These are phyloP conservation scores for Kalmusia sp. DNA, from an alignment of 2,329 filamentous ascomycete species.

Conservation along the genomic window DNA sequence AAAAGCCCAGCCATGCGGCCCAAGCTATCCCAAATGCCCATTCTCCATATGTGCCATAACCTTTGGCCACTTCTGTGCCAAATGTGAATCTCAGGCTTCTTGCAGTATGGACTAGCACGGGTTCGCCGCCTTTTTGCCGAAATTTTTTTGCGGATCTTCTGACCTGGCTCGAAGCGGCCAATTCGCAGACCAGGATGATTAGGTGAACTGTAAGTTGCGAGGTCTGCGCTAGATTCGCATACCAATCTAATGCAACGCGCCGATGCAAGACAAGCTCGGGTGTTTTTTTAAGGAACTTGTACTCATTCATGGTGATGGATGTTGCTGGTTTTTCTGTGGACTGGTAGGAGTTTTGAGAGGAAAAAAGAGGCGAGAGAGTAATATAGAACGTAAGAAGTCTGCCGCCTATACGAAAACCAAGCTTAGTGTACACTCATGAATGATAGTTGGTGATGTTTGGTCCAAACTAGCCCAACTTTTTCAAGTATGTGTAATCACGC, in stretches of 20 bases:
- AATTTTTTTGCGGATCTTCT: not conserved
- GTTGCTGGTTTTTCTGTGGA: not conserved
- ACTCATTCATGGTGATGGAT: constrained; percentile 3
- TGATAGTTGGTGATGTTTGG: not conserved
- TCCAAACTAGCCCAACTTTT: not conserved
- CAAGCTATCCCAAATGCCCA: not conserved
- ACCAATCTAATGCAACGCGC: constrained; percentile 4
- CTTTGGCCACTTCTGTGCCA: not conserved
- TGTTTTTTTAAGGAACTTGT: constrained; percentile 6
- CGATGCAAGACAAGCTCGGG: constrained; percentile 7
- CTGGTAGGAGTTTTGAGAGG: not conserved
- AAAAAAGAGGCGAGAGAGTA: not conserved
- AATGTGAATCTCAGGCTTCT: not conserved
- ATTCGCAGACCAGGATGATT: not conserved
- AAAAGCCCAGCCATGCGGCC: constrained; percentile 4
- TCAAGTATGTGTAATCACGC: not conserved
- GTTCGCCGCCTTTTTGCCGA: not conserved
- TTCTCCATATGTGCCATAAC: not conserved
- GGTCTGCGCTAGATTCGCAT: constrained; percentile 10
- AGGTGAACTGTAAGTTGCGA: constrained; percentile 5
- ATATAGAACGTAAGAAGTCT: not conserved
- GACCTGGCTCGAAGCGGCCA: not conserved
- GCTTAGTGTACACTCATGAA: not conserved
- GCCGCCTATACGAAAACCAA: not conserved
- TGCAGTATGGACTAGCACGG: not conserved